A percentile compares a stretch with the other conserved stretches of the same genome.
phyloP scores from a whole-genome alignment of 768 basidiomycete species.

The Auricularia cornea region DNA sequence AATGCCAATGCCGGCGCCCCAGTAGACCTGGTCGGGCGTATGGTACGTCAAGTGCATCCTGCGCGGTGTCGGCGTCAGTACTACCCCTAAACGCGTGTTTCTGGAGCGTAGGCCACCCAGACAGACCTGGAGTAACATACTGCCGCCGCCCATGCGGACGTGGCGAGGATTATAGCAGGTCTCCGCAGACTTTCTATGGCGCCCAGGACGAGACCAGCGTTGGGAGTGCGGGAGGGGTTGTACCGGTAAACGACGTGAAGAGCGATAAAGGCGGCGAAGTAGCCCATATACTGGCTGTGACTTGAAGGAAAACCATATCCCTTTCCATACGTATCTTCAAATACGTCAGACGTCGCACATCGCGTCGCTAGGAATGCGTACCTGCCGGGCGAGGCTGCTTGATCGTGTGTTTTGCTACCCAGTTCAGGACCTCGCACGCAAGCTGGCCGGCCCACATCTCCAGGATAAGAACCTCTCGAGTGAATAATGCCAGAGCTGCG shows the following conservation, averaged over 20 bases:
- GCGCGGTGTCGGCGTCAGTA: background rate
- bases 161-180: conserved; percentile 28
- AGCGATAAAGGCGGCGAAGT: conserved; percentile 67
- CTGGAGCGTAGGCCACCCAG: background rate
- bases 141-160: conserved; percentile 38
- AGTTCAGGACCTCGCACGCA: conserved; percentile 61
- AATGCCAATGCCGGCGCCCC: conserved; percentile 64
- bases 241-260: conserved; percentile 59
- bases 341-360: background rate
- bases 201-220: conserved; percentile 34
- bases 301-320: conserved; percentile 87
- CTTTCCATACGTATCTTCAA: conserved; percentile 45
- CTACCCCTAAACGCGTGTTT: background rate
- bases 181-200: conserved; percentile 37
- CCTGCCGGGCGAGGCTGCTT: conserved; percentile 63
- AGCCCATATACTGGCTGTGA: conserved; percentile 87
- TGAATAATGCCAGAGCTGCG: conserved; percentile 62
- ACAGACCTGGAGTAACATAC: conserved; percentile 76
- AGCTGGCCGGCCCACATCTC: conserved; percentile 81
- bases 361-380: conserved; percentile 23
- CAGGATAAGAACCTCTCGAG: conserved; percentile 71
- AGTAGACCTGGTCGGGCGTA: conserved; percentile 58
- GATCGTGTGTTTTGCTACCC: conserved; percentile 54
- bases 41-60: conserved; percentile 73
- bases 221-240: conserved; percentile 42